Evolutionary conservation across 495 filamentous ascomycete species (phyloP), one percentile per base, ranked within the genome.

Genomic region (Aspergillus cavernicola): DNA sequence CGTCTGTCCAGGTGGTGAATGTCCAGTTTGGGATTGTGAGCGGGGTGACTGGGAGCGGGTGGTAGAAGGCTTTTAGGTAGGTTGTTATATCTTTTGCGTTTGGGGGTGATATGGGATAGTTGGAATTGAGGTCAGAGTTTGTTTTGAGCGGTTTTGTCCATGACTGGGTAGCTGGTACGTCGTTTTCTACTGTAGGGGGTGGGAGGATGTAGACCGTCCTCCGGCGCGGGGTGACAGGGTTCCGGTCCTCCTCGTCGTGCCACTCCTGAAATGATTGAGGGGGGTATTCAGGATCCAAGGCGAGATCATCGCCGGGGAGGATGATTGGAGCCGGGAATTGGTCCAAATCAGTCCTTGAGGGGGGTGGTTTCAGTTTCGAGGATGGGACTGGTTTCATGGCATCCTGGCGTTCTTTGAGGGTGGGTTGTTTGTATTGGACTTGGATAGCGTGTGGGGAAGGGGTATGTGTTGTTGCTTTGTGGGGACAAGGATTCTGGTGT

Each of bases 1-100:
- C 50, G 2, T 65, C 55, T 11, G 70, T 53, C 84, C 80, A 86
- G 5, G 65, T 43, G 0, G 70, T 69, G 57, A 81, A 85, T 11
- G 49, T 32, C 2, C 81, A 54, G 1, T 50, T 51, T 0, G 56
- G 44, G 0, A 69, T 52, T 18, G 75, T 59, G 12, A 74, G 60
- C 9, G 58, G 12, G 44, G 78, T 79, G 36, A 86, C 77, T 1
- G 66, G 61, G 23, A 86, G 50, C 0, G 79, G 78, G 50, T 83
- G 73, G 65, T 86, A 88, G 58, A 87, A 88, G 0, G 79, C 82
- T 1, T 46, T 32, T 3, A 88, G 57, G 55, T 88, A 88, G 1
- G 71, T 60, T 8, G 69, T 24, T 1, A 84, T 46, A 43, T 80
- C 70, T 11, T 76, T 26, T 2, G 57, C 26, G 7, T 53, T 44